phyloP scores from a whole-genome alignment of 345 rosid species.

The Streptanthus diversifolius region DNA sequence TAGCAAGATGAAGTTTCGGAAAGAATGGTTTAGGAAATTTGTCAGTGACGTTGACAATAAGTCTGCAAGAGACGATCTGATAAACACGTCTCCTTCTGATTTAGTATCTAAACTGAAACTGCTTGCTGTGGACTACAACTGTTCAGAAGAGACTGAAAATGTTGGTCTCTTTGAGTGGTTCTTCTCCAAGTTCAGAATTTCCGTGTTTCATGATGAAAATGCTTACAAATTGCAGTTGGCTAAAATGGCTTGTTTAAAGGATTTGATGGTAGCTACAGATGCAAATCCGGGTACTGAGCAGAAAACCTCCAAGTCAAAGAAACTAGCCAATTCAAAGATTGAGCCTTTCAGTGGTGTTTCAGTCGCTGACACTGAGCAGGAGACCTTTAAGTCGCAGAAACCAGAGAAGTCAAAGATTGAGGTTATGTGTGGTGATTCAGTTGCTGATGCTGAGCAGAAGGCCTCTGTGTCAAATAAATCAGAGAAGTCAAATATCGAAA shows the following conservation, averaged over 20 bases:
- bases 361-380: constrained; percentile 35
- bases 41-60: constrained; percentile 39
- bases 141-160: constrained; percentile 42
- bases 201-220: constrained; percentile 56
- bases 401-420: not conserved
- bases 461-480: constrained; percentile 33
- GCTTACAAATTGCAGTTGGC: constrained; percentile 55
- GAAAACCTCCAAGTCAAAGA: constrained; percentile 39
- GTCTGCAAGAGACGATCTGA: constrained; percentile 42
- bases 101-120: constrained; percentile 54
- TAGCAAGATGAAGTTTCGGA: constrained; percentile 53
- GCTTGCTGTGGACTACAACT: constrained; percentile 50
- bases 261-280: constrained; percentile 21
- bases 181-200: constrained; percentile 78
- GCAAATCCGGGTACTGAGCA: constrained; percentile 16
- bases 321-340: constrained; percentile 31
- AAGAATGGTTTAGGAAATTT: constrained; percentile 52
- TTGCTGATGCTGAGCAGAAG: constrained; percentile 25
- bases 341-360: constrained; percentile 42
- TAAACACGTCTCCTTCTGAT: constrained; percentile 44
- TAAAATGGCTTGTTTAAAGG: constrained; percentile 46
- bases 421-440: not conserved
- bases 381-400: constrained; percentile 9
- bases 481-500: constrained; percentile 29
- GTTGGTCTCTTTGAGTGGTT: constrained; percentile 59